A percentile compares a stretch with the other conserved stretches of the same genome.
Evolutionary conservation across 148 eudicot species (phyloP).

Genomic region (Rhododendron ovatum): DNA sequence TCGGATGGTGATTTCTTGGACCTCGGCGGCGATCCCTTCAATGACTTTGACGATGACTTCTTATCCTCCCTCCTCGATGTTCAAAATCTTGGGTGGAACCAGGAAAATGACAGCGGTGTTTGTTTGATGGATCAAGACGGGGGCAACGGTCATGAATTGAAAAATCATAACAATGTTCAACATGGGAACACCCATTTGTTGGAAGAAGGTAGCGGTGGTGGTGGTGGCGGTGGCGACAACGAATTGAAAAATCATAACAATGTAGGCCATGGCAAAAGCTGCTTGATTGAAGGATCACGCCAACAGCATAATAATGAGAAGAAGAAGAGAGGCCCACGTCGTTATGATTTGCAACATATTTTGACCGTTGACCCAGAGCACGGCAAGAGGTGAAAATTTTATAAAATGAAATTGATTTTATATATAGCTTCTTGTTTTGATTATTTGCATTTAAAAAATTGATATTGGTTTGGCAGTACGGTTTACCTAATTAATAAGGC

Average conservation of each 20-base stretch:
- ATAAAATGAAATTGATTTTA: neutral
- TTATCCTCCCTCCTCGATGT: constrained; percentile 46
- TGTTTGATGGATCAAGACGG: neutral
- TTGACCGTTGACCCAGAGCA: constrained; percentile 15
- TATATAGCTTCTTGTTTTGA: neutral
- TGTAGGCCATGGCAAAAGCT: neutral
- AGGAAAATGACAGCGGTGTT: neutral
- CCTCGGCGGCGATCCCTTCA: constrained; percentile 26
- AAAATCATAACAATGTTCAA: constrained; percentile 9
- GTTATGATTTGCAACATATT: constrained; percentile 10
- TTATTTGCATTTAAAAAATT: neutral
- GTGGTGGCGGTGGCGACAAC: neutral
- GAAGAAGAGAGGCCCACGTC: neutral
- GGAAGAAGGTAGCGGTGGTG: neutral
- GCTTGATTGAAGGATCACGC: constrained; percentile 24
- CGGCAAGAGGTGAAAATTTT: constrained; percentile 14
- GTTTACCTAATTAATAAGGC: too few relatives aligned
- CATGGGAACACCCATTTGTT: constrained; percentile 30
- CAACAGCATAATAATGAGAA: constrained; percentile 21
- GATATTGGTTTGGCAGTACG: too few relatives aligned
- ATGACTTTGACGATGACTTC: constrained; percentile 46
- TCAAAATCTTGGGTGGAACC: constrained; percentile 19
- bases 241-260: neutral
- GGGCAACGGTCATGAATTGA: neutral
- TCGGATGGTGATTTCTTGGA: constrained; percentile 20